Base-by-base conservation (phyloP, 2,329 filamentous ascomycete genomes). In the Botryotinia calthae region DNA sequence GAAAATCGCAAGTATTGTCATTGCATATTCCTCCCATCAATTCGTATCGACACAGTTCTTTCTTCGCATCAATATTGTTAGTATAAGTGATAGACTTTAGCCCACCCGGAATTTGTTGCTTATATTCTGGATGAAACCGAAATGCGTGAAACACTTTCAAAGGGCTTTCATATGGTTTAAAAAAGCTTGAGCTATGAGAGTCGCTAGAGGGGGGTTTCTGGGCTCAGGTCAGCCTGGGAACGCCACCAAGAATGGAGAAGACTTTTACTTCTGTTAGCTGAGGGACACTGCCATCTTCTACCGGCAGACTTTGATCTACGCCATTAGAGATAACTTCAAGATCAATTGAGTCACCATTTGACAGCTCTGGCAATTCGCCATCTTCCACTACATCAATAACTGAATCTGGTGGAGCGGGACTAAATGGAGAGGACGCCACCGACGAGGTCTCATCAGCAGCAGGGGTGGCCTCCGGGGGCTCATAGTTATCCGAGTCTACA, bases 21-120 rank as follows among this genome's bases (percentile, higher is more conserved):
- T 91, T 90, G 44, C 96, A 98, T 76, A 86, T 84, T 74, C 89
- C 89, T 70, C 90, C 90, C 65, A 86, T 85, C 75, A 93, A 84
- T 82, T 97, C 93, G 78, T 89, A 91, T 54, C 89, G 91, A 82
- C 96, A 99, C 66, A 98, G 80, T 75, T 88, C 87, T 77, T 88
- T 90, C 74, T 89, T 86, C 37, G 90, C 86, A 81, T 98, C 90
- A 82, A 99, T 97, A 77, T 90, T 91, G 82, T 97, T 93, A 84
- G 93, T 98, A 84, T 95, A 98, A 61, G 95, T 98, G 84, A 97
- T 86, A 76, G 96, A 98, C 80, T 92, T 91, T 80, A 94, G 91
- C 61, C 95, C 95, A 75, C 91, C 91, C 72, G 88, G 81, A 73
- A 97, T 90, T 72, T 88, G 85, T 67, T 91, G 82, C 76, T 86